Conservation (phyloP, 768 basidiomycete species). For the Pleurotus cornucopiae region DNA sequence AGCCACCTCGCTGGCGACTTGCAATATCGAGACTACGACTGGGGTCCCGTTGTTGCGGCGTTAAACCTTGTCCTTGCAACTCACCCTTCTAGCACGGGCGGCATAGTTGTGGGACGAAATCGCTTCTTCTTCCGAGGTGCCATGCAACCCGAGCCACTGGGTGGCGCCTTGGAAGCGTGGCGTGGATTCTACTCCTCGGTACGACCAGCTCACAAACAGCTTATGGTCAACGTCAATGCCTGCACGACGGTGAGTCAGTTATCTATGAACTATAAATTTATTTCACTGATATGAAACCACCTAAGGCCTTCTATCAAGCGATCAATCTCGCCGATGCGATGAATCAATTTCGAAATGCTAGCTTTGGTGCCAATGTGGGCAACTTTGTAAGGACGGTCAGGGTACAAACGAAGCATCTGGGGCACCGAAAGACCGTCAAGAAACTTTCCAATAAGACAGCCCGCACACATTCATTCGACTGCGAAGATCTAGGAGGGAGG, state of each 20-base stretch:
- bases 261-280: too few species aligned
- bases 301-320: constrained; percentile 53
- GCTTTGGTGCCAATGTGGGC: constrained; percentile 55
- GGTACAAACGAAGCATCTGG: constrained; percentile 63
- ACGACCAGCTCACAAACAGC: constrained; percentile 48
- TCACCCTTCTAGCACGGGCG: constrained; percentile 48
- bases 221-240: constrained; percentile 65
- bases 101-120: constrained; percentile 61
- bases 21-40: constrained; percentile 52
- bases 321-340: constrained; percentile 67
- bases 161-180: constrained; percentile 52
- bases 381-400: constrained; percentile 66
- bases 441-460: constrained; percentile 44
- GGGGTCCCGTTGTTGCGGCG: constrained; percentile 55
- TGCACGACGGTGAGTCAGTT: constrained; percentile 41
- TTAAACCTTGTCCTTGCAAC: constrained; percentile 62
- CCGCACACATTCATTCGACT: constrained; percentile 46
- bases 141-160: constrained; percentile 49
- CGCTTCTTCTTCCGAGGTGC: constrained; percentile 58
- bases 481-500: constrained; percentile 47
- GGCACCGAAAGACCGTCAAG: constrained; percentile 74
- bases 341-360: constrained; percentile 44
- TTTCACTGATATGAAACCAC: constrained; percentile 16
- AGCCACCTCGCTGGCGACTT: constrained; percentile 53
- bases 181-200: constrained; percentile 60